A percentile compares a stretch with the other conserved stretches of the same genome.
These are phyloP conservation scores for Ogataea allantospora DNA, from an alignment of 805 yeast species.

Conservation along the genomic window DNA sequence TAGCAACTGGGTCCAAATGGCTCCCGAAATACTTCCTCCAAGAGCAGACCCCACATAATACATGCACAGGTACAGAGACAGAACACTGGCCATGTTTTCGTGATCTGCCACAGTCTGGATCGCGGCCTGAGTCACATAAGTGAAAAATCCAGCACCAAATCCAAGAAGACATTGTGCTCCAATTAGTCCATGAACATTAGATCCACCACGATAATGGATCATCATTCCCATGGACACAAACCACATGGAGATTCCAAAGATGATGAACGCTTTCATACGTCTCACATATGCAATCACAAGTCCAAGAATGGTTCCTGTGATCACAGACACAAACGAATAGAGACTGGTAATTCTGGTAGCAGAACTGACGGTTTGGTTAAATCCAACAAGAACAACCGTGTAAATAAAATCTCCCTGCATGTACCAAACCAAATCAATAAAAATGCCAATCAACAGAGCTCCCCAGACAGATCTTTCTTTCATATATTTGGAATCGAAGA, in stretches of 20 bases:
- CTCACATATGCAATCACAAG: slow-evolving; percentile 47
- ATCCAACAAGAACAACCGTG: slow-evolving; percentile 63
- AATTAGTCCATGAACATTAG: slow-evolving; percentile 54
- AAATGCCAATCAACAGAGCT: slow-evolving; percentile 56
- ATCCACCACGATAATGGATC: slow-evolving; percentile 52
- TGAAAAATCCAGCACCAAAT: slow-evolving; percentile 72
- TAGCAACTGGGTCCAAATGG: slow-evolving; percentile 64
- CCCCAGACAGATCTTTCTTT: slow-evolving; percentile 74
- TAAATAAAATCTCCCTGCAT: slow-evolving; percentile 71
- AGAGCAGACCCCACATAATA: slow-evolving; percentile 64
- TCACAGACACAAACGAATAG: slow-evolving; percentile 63
- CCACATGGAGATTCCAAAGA: slow-evolving; percentile 60
- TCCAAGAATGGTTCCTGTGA: slow-evolving; percentile 60
- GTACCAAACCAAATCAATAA: slow-evolving; percentile 61
- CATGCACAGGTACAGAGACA: slow-evolving; percentile 54
- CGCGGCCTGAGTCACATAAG: slow-evolving; percentile 61
- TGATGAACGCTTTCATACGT: slow-evolving; percentile 56
- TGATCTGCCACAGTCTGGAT: slow-evolving; percentile 59
- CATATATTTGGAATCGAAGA: slow-evolving; percentile 56
- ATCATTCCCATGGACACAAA: slow-evolving; percentile 60
- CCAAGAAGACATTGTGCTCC: slow-evolving; percentile 66
- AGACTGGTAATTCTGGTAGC: slow-evolving; percentile 66
- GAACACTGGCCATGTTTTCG: slow-evolving; percentile 61
- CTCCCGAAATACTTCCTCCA: slow-evolving; percentile 65
- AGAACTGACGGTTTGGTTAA: slow-evolving; percentile 54